Percentiles rank a stretch among this genome's conserved stretches.
phyloP scores from a whole-genome alignment of 1,139 yeast species.

The Scheffersomyces illinoinensis region DNA sequence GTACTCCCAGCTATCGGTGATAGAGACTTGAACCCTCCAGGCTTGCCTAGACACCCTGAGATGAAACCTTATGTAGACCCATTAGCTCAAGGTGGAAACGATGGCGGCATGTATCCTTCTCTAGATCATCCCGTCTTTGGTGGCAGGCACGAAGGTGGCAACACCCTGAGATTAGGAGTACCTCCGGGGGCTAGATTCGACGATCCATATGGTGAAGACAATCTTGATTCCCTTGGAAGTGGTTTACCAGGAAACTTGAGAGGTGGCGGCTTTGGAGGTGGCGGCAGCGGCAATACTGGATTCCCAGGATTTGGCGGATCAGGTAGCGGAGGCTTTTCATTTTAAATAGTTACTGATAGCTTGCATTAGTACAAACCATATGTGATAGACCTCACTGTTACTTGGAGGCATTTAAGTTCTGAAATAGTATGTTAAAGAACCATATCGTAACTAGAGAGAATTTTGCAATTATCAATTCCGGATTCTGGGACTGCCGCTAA shows the following conservation, averaged over 20 bases:
- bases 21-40: conserved; percentile 54
- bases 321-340: not conserved
- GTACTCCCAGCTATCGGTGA: conserved; percentile 45
- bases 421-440: too few relatives aligned
- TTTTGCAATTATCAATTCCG: too few relatives aligned
- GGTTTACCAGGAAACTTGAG: conserved; percentile 52
- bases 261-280: conserved; percentile 13
- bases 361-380: not conserved
- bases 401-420: too few relatives aligned
- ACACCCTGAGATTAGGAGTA: conserved; percentile 30
- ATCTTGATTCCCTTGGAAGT: conserved; percentile 42
- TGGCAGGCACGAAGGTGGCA: conserved; percentile 21
- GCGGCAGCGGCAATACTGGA: conserved; percentile 4
- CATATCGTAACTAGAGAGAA: too few relatives aligned
- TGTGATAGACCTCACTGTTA: not conserved
- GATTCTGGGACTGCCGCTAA: too few relatives aligned
- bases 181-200: conserved; percentile 58
- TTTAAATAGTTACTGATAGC: not conserved
- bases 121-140: conserved; percentile 51
- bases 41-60: conserved; percentile 41
- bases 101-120: conserved; percentile 59
- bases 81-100: conserved; percentile 13
- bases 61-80: conserved; percentile 45
- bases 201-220: conserved; percentile 52
- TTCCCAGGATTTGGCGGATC: conserved; percentile 13